A percentile compares a stretch with the other conserved stretches of the same genome.
phyloP scores from a whole-genome alignment of 164 flowering plant genomes.

The Aristolochia fimbriata region DNA sequence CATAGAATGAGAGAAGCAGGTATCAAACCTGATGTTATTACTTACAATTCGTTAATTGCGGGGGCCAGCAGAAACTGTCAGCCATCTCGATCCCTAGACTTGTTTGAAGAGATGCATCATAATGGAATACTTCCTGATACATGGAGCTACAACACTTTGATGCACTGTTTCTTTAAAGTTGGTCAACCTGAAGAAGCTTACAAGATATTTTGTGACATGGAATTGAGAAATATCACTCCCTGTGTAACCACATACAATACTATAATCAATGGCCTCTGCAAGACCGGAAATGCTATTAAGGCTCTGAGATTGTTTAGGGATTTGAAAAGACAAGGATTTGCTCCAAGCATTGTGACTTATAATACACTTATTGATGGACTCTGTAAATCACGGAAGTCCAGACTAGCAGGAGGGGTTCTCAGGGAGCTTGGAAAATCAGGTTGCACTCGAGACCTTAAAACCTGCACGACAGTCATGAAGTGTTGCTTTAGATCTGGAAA shows the following conservation, averaged over 20 bases:
- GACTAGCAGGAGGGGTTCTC: constrained; percentile 35
- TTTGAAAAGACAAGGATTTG: constrained; percentile 39
- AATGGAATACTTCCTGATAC: constrained; percentile 51
- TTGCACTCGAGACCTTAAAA: constrained; percentile 43
- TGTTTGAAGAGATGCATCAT: constrained; percentile 69
- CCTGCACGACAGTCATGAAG: constrained; percentile 77
- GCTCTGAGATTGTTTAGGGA: constrained; percentile 63
- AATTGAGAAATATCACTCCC: constrained; percentile 21
- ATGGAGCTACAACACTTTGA: constrained; percentile 76
- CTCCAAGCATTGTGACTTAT: constrained; percentile 47
- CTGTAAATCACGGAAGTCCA: constrained; percentile 44
- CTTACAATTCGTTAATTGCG: constrained; percentile 71
- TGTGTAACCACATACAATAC: constrained; percentile 45
- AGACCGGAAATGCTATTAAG: constrained; percentile 37
- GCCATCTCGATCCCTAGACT: constrained; percentile 23
- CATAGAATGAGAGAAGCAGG: constrained; percentile 66
- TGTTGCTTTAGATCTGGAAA: constrained; percentile 40
- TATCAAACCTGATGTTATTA: constrained; percentile 55
- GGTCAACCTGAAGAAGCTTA: constrained; percentile 62
- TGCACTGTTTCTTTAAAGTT: constrained; percentile 58
- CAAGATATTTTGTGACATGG: constrained; percentile 37
- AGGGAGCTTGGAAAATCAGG: constrained; percentile 49
- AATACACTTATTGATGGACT: constrained; percentile 77
- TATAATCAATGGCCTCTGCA: constrained; percentile 71
- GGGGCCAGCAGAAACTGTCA: constrained; percentile 36